These are phyloP conservation scores for Remersonia thermophila DNA, from an alignment of 2,329 filamentous ascomycete species.

Conservation along the genomic window DNA sequence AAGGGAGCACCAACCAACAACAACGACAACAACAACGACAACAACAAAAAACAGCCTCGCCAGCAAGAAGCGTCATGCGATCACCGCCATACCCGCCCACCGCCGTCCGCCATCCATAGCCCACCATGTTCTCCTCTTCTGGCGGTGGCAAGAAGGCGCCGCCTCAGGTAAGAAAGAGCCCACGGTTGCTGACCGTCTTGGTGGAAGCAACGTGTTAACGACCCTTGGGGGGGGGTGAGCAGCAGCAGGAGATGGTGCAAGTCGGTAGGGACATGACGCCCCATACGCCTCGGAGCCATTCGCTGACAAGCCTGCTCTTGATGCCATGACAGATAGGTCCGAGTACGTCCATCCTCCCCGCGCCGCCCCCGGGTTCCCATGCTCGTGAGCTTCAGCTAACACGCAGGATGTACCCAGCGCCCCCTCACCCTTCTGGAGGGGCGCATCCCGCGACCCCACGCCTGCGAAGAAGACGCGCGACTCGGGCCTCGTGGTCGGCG, in stretches of 20 bases:
- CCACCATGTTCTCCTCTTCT: slow-evolving; percentile 52
- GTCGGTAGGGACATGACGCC: slow-evolving; percentile 55
- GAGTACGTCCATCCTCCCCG: slow-evolving; percentile 53
- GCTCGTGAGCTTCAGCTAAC: slow-evolving; percentile 18
- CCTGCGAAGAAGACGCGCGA: slow-evolving; percentile 48
- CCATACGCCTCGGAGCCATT: neutral
- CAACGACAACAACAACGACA: neutral
- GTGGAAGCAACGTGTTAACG: no score
- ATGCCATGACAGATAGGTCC: slow-evolving; percentile 39
- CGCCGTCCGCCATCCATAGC: neutral
- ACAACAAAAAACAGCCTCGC: slow-evolving; percentile 7
- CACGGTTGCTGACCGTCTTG: no score
- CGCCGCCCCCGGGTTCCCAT: slow-evolving; percentile 5
- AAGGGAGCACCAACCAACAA: neutral
- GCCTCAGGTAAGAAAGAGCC: slow-evolving; percentile 46
- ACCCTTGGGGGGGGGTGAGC: no score
- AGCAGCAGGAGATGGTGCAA: slow-evolving; percentile 92
- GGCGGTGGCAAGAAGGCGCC: slow-evolving; percentile 56
- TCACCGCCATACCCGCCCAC: slow-evolving; percentile 1
- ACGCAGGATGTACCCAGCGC: slow-evolving; percentile 48
- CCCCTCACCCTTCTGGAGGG: slow-evolving; percentile 78
- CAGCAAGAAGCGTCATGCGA: no score
- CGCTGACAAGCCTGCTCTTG: slow-evolving; percentile 13
- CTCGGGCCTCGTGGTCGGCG: slow-evolving; percentile 70
- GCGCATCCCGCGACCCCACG: slow-evolving; percentile 40